Conservation (phyloP, 768 basidiomycete genomes). For the Tulasnella sp. region DNA sequence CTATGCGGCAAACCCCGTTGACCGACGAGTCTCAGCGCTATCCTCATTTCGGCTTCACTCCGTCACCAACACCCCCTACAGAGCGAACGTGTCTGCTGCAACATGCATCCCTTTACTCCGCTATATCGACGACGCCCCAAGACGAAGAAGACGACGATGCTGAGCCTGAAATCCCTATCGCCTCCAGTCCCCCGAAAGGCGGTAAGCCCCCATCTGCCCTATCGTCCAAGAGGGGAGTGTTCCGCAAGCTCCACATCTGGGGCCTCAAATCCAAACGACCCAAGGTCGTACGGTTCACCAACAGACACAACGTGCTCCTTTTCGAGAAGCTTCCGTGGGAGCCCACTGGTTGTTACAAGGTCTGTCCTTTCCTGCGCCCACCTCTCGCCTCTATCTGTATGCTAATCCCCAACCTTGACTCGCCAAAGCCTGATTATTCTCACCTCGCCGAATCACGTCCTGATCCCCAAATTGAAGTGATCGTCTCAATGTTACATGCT, state of each 20-base stretch:
- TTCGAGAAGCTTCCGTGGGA: slow-evolving; percentile 32
- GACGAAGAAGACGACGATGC: neutral
- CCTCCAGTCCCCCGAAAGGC: slow-evolving; percentile 29
- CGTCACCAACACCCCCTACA: slow-evolving; percentile 3
- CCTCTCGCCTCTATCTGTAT: neutral
- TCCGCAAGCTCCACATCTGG: slow-evolving; percentile 12
- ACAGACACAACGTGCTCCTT: slow-evolving; percentile 12
- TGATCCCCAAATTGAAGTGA: slow-evolving; percentile 26
- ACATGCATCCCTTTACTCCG: slow-evolving; percentile 19
- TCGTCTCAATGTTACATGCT: slow-evolving; percentile 20
- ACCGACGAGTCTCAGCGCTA: slow-evolving; percentile 7
- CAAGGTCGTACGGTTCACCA: slow-evolving; percentile 30
- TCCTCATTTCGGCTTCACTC: neutral
- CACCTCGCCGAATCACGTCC: slow-evolving; percentile 14
- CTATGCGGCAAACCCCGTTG: slow-evolving; percentile 7
- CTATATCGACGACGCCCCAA: slow-evolving; percentile 11
- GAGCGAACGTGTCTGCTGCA: slow-evolving; percentile 19
- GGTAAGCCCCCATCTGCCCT: slow-evolving; percentile 16
- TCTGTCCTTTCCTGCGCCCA: neutral
- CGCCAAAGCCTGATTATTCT: slow-evolving; percentile 26
- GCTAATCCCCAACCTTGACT: neutral
- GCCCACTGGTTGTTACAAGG: slow-evolving; percentile 30
- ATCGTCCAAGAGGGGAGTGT: slow-evolving; percentile 10
- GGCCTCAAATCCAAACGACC: slow-evolving; percentile 20
- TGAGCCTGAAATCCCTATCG: slow-evolving; percentile 6